These are phyloP conservation scores for Xylariaceae sp. DNA, from an alignment of 2,329 filamentous ascomycete genomes.

Conservation along the genomic window DNA sequence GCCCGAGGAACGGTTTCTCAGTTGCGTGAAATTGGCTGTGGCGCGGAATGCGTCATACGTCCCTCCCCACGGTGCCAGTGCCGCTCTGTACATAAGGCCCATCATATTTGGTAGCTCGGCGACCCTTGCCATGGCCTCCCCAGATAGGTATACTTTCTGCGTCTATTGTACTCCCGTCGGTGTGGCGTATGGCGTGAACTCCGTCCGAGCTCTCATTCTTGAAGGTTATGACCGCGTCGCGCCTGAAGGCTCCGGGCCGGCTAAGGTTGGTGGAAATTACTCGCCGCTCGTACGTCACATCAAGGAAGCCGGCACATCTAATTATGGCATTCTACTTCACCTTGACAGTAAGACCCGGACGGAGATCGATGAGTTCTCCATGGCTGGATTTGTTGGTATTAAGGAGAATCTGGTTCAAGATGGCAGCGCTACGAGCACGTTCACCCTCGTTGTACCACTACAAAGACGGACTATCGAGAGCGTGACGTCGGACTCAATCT, in stretches of 20 bases:
- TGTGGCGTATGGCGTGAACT: not conserved
- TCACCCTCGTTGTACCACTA: not conserved
- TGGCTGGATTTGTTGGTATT: slow-evolving; percentile 1
- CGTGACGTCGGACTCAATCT: slow-evolving; percentile 1
- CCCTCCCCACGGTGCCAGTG: not conserved
- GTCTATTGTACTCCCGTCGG: not conserved
- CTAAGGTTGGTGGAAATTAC: slow-evolving; percentile 9
- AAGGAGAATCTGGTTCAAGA: not conserved
- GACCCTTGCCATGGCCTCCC: not conserved
- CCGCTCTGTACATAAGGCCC: not conserved
- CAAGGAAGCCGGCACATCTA: not conserved
- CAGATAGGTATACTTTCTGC: slow-evolving; percentile 4
- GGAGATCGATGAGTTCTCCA: slow-evolving; percentile 11
- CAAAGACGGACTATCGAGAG: not conserved
- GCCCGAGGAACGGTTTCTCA: not conserved
- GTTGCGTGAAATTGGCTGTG: not conserved
- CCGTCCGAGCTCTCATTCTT: not conserved
- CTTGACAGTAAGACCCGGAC: not conserved
- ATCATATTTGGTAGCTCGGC: not conserved
- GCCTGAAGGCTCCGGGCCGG: not conserved
- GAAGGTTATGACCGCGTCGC: slow-evolving; percentile 4
- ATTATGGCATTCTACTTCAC: slow-evolving; percentile 3
- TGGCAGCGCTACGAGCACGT: not conserved
- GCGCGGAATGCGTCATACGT: not conserved
- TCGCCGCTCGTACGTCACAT: slow-evolving; percentile 1